A percentile compares a stretch with the other conserved stretches of the same genome.
Evolutionary conservation across 176 grass and related monocot species (phyloP).

Genomic region (Lolium multiflorum): DNA sequence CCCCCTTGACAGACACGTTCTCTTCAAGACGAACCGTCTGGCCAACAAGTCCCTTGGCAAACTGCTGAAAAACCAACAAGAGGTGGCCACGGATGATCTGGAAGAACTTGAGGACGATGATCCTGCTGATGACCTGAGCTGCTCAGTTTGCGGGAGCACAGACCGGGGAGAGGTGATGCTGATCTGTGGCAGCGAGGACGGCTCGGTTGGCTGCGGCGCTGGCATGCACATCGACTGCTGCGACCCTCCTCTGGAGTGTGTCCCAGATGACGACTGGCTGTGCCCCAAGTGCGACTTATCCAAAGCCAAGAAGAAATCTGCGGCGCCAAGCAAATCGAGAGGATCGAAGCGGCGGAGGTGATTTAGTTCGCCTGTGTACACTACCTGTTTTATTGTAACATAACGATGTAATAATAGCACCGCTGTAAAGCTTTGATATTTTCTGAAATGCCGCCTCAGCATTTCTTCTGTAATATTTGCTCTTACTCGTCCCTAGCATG

Average conservation of each 20-base stretch:
- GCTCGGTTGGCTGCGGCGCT: conserved; percentile 58
- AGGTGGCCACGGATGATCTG: conserved; percentile 38
- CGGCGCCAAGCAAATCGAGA: conserved; percentile 21
- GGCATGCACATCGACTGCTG: conserved; percentile 90
- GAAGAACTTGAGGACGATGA: conserved; percentile 10
- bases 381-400: conserved; percentile 23
- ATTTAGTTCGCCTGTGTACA: neutral
- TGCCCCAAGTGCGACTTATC: conserved; percentile 57
- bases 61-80: conserved; percentile 57
- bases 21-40: conserved; percentile 65
- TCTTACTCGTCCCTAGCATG: neutral
- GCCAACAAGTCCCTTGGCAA: conserved; percentile 65
- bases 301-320: conserved; percentile 36
- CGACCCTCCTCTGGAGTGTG: conserved; percentile 62
- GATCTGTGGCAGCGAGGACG: conserved; percentile 74
- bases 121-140: conserved; percentile 53
- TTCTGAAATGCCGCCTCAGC: conserved; percentile 37
- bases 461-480: conserved; percentile 30
- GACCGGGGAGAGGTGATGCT: conserved; percentile 86
- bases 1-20: conserved; percentile 68
- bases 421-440: conserved; percentile 5
- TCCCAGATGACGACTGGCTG: conserved; percentile 75
- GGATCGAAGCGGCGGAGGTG: conserved; percentile 36
- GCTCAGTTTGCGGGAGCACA: conserved; percentile 51
- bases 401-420: neutral